A percentile compares a stretch with the other conserved stretches of the same genome.
Conservation (phyloP, 495 filamentous ascomycete genomes). For the Hypoxylon intermedium region DNA sequence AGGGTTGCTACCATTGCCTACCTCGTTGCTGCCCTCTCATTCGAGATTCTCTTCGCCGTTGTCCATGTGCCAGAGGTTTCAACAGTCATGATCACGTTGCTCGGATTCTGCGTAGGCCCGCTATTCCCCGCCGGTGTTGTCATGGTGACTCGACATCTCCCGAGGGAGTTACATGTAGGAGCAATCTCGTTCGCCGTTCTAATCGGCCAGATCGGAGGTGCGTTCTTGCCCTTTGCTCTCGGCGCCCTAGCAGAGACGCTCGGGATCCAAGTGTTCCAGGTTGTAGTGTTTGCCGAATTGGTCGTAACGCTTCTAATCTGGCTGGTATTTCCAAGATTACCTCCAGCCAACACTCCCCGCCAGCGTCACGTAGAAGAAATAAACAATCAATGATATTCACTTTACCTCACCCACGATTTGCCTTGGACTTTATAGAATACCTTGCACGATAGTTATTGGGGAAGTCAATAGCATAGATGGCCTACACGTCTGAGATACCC, state of each 20-base stretch:
- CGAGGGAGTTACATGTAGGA: constrained; percentile 69
- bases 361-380: not conserved
- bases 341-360: not conserved
- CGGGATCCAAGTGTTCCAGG: constrained; percentile 71
- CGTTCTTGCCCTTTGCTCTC: constrained; percentile 73
- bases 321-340: constrained; percentile 40
- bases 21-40: constrained; percentile 60
- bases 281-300: constrained; percentile 66
- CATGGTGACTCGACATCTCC: constrained; percentile 69
- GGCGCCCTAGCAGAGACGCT: constrained; percentile 74
- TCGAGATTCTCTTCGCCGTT: constrained; percentile 72
- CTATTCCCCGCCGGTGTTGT: constrained; percentile 71
- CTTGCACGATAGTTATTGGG: too few relatives aligned
- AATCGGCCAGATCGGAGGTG: constrained; percentile 71
- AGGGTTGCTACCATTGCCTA: constrained; percentile 56
- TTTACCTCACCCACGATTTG: not conserved
- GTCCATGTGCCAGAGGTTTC: constrained; percentile 67
- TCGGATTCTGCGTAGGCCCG: constrained; percentile 73
- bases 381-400: not conserved
- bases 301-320: constrained; percentile 57
- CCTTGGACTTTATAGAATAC: too few relatives aligned
- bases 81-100: constrained; percentile 64
- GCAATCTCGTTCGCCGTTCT: constrained; percentile 74
- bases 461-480: too few relatives aligned
- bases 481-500: too few relatives aligned